These are phyloP conservation scores for Centella asiatica DNA, from an alignment of 129 eudicot species.

Conservation along the genomic window DNA sequence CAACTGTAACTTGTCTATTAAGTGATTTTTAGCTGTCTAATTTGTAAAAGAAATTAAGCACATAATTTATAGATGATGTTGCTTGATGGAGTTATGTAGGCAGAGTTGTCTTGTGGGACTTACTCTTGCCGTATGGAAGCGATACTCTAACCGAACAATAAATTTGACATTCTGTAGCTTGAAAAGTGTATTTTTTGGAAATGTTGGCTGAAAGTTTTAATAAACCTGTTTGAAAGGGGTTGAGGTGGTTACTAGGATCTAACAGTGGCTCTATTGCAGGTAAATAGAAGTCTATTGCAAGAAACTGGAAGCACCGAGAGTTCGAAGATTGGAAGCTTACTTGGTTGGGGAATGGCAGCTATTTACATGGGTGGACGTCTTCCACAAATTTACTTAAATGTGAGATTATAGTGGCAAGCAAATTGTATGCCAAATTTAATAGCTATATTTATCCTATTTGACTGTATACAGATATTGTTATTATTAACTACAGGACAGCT, in stretches of 20 bases:
- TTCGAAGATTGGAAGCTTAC: slow-evolving; percentile 43
- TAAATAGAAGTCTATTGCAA: slow-evolving; percentile 17
- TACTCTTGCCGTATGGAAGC: too few relatives aligned
- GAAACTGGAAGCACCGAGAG: slow-evolving; percentile 20
- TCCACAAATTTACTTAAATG: slow-evolving; percentile 70
- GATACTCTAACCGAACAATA: too few relatives aligned
- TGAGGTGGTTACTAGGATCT: neutral
- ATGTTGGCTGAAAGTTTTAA: neutral
- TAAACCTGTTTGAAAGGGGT: neutral
- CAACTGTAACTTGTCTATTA: neutral
- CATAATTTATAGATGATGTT: too few relatives aligned
- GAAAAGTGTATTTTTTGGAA: too few relatives aligned
- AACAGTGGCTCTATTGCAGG: slow-evolving; percentile 31
- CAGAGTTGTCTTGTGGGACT: too few relatives aligned
- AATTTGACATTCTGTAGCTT: neutral
- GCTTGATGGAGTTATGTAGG: too few relatives aligned
- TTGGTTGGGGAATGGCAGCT: slow-evolving; percentile 93
- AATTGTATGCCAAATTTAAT: neutral
- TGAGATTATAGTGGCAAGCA: slow-evolving; percentile 12
- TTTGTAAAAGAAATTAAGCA: too few relatives aligned
- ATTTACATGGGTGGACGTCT: slow-evolving; percentile 84
- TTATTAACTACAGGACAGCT: neutral
- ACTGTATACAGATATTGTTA: neutral
- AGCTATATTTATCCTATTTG: neutral
- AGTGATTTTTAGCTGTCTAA: neutral